Evolutionary conservation across 495 filamentous ascomycete species (phyloP), one percentile per base, ranked within the genome.

Genomic region (Chaetomium fimeti): DNA sequence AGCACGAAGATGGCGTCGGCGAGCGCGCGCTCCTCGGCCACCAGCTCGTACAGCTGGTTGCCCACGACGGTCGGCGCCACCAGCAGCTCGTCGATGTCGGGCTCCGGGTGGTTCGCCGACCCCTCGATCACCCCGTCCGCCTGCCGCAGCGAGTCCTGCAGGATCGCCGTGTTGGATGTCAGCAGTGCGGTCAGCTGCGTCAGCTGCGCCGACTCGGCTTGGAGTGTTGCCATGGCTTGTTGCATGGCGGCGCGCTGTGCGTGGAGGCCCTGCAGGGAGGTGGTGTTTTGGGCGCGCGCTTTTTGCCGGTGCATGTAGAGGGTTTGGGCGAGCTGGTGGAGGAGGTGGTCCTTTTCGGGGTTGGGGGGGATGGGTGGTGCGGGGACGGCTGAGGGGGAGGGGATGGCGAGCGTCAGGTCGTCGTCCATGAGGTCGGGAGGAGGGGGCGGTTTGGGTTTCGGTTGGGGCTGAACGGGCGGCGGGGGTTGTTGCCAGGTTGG

Each of bases 31-130:
- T 96, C 93, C 73, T 98, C 94, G 2, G 91, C 89, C 25, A 91
- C 89, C 3, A 92, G 78, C 62, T 89, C 87, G 74, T 97, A 98
- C 60, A 98, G 77, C 81, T 98, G 94, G 68, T 89, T 90, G 8
- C 89, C 92, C 24, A 97, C 93, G 4, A 98, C 90, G 0, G 92
- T 96, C 1, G 92, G 91, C 7, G 93, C 92, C n/a, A 97, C 91
- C 12, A 98, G 81, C 38, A 98, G 81, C 32, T 95, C 90, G 77
- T 98, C 94, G 53, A 98, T 88, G 57, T 74, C 78, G 8, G 82
- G 82, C 32, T 78, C 75, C 5, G 80, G 77, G 29, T 78, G 72
- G 22, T 77, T 75, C 63, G 84, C 80, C 3, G 87, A 87, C 42
- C 84, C 81, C 29, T 85, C 83, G 54, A 98, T 90, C 20, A 93